A percentile compares a stretch with the other conserved stretches of the same genome.
These are phyloP conservation scores for Pichia scutulata DNA, from an alignment of 805 yeast species.

Conservation along the genomic window DNA sequence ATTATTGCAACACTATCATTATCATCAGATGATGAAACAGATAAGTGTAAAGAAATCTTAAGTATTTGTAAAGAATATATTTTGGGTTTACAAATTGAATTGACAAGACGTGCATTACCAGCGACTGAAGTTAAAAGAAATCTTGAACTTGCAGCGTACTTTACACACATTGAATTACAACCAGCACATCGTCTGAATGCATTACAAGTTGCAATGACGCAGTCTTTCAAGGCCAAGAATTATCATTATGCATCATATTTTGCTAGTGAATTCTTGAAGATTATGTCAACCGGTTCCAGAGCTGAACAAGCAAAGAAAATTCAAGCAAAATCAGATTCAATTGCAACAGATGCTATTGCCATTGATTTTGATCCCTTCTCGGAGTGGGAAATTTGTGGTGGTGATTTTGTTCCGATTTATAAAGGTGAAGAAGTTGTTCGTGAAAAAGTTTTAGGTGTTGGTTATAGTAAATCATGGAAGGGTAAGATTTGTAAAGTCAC, in stretches of 20 bases:
- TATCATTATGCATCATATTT: slow-evolving; percentile 83
- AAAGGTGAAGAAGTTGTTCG: slow-evolving; percentile 57
- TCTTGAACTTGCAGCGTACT: slow-evolving; percentile 91
- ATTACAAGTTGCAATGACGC: slow-evolving; percentile 90
- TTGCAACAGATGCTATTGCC: slow-evolving; percentile 80
- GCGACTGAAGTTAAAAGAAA: slow-evolving; percentile 71
- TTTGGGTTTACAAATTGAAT: slow-evolving; percentile 84
- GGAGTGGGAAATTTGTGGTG: slow-evolving; percentile 83
- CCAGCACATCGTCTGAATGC: slow-evolving; percentile 83
- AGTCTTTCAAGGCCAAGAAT: slow-evolving; percentile 82
- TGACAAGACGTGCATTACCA: slow-evolving; percentile 76
- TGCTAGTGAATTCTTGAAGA: slow-evolving; percentile 73
- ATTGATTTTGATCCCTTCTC: slow-evolving; percentile 91
- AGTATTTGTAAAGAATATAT: slow-evolving; percentile 81
- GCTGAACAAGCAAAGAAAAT: slow-evolving; percentile 85
- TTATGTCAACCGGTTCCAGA: slow-evolving; percentile 66
- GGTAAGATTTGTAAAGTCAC: slow-evolving; percentile 78
- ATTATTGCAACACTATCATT: slow-evolving; percentile 67
- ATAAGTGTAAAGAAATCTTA: slow-evolving; percentile 63
- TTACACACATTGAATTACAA: slow-evolving; percentile 76
- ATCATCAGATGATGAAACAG: slow-evolving; percentile 64
- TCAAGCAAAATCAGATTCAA: slow-evolving; percentile 69
- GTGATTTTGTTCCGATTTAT: slow-evolving; percentile 83
- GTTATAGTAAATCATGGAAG: slow-evolving; percentile 66
- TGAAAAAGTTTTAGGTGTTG: slow-evolving; percentile 88